phyloP scores from a whole-genome alignment of 2,329 filamentous ascomycete species.

The Arthrobotrys entomopaga region DNA sequence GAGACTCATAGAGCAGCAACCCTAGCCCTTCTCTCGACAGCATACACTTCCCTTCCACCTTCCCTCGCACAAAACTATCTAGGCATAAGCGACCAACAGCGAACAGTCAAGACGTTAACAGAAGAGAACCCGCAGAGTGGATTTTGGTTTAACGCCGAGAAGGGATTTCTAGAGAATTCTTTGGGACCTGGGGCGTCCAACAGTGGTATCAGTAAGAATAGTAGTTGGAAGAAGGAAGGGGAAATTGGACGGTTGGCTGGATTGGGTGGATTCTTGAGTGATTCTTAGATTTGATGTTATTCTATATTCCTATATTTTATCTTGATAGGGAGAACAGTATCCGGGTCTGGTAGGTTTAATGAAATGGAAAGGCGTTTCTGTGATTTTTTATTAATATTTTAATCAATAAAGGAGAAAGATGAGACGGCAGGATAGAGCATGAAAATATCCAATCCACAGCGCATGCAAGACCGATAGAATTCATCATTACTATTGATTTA shows the following conservation, averaged over 20 bases:
- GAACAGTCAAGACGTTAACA: slow-evolving; percentile 52
- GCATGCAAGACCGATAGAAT: too few relatives aligned
- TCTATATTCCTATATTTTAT: not conserved
- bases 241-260: slow-evolving; percentile 58
- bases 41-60: slow-evolving; percentile 58
- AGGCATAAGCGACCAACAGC: slow-evolving; percentile 53
- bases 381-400: too few relatives aligned
- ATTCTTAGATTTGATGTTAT: slow-evolving; percentile 42
- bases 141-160: slow-evolving; percentile 59
- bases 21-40: slow-evolving; percentile 56
- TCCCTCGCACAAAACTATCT: slow-evolving; percentile 56
- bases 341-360: too few relatives aligned
- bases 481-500: too few relatives aligned
- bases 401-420: too few relatives aligned
- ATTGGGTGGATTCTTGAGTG: slow-evolving; percentile 57
- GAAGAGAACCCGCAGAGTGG: slow-evolving; percentile 59
- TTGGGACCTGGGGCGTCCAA: slow-evolving; percentile 65
- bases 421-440: too few relatives aligned
- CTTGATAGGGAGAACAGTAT: too few relatives aligned
- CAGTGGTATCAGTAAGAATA: slow-evolving; percentile 63
- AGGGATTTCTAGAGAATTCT: slow-evolving; percentile 59
- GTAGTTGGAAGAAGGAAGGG: slow-evolving; percentile 63
- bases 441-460: too few relatives aligned
- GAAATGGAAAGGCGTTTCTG: not conserved
- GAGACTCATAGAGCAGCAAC: slow-evolving; percentile 57